Base-by-base conservation (phyloP, 257 asterid species). In the Plantago ovata region DNA sequence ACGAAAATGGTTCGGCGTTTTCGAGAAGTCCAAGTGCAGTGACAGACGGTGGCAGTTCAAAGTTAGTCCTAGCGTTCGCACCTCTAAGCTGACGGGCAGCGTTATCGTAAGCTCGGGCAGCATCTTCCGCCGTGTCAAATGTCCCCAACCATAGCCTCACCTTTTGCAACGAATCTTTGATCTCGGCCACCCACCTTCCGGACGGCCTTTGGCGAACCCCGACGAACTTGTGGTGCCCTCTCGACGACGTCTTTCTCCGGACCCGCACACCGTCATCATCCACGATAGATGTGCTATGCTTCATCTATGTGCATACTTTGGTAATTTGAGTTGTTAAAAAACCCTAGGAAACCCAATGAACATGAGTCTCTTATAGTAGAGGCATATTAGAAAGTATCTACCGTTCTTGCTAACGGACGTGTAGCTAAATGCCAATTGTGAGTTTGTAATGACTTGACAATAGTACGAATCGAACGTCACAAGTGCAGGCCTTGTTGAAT, bases 121-220 rank as follows among this genome's bases (percentile, higher is more conserved):
- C 96, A 32, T 84, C 96, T 19, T 87, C 94, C 0, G 94, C 94
- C 0, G 94, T 80, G 79, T 87, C 96, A 7, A 87, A 87, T 1
- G 96, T 87, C 2, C 96, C 96, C 4, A 84, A 69, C 96, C 94
- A 87, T 0, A 84, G 83, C 69, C 96, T 71, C 1, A 87, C 96
- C 42, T 87, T 84, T 13, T 87, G 94, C 16, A 87, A 32, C 2
- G 96, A 87, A 69, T 87, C 92, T 42, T 87, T 87, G 58, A 87
- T 87, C 82, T 87, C 96, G 0, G 96, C 96, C 1, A 87, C 96
- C 96, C 96, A 87, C n/a, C 96, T 53, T 6, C 96, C 96, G 0
- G 94, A 84, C 1, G 96, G 94, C 21, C 96, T 64, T 38, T 87
- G 94, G 13, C 96, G 89, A 38, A 84, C 92, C 0, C 94, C 96